Percentiles rank a stretch among this genome's conserved stretches.
phyloP scores from a whole-genome alignment of 306 rosid species.

The Spatholobus suberectus region DNA sequence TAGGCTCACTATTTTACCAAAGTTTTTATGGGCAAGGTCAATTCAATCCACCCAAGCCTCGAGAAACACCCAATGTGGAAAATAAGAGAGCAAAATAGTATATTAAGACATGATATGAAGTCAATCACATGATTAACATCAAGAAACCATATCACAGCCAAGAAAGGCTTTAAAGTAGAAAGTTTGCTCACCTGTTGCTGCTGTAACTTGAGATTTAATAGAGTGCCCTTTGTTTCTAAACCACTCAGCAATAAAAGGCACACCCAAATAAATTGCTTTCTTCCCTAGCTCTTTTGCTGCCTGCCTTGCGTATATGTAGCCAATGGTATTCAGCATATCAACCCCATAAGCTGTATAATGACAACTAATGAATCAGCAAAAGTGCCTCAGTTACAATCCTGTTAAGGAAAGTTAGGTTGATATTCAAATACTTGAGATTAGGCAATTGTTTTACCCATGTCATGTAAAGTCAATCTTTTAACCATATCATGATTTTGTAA shows the following conservation, averaged over 20 bases:
- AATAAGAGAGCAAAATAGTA: conserved; percentile 6
- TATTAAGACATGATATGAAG: conserved; percentile 11
- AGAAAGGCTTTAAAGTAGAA: conserved; percentile 32
- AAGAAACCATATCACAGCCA: conserved; percentile 30
- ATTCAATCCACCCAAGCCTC: neutral
- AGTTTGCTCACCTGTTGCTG: conserved; percentile 84
- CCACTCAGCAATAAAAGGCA: conserved; percentile 99
- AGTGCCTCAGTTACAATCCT: conserved; percentile 17
- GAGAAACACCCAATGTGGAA: conserved; percentile 6
- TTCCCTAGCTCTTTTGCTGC: conserved; percentile 97
- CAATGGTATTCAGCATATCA: conserved; percentile 95
- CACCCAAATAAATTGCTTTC: conserved; percentile 94
- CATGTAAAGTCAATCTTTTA: conserved; percentile 25
- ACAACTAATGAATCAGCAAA: conserved; percentile 38
- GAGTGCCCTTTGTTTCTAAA: conserved; percentile 98
- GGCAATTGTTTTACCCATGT: neutral
- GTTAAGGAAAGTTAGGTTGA: conserved; percentile 19
- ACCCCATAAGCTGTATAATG: conserved; percentile 84
- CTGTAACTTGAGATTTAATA: conserved; percentile 97
- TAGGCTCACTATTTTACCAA: neutral
- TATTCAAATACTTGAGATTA: conserved; percentile 34
- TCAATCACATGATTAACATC: conserved; percentile 17
- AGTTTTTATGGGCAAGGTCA: conserved; percentile 33
- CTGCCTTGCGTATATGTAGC: conserved; percentile 95
- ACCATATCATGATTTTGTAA: conserved; percentile 18